Percentiles rank a stretch among this genome's conserved stretches.
phyloP scores from a whole-genome alignment of 306 rosid species.

The Medicago truncatula region MtrunA17r5.0-ANR NC_053042.1:16334501-16335000 shows the following conservation, averaged over 20 bases:
- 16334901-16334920: neutral
- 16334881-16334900: constrained; percentile 15
- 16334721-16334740: neutral
- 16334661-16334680: constrained; percentile 2
- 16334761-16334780: neutral
- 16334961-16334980: too few relatives aligned
- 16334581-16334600: constrained; percentile 2
- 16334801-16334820: neutral
- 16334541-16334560: neutral
- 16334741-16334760: neutral
- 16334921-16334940: neutral
- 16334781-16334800: neutral
- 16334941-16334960: too few relatives aligned
- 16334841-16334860: constrained; percentile 2
- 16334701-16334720: neutral
- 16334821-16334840: constrained; percentile 17
- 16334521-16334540: neutral
- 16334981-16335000: constrained; percentile 14
- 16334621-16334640: neutral
- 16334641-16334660: constrained; percentile 16
- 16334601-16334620: neutral
- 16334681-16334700: too few relatives aligned
- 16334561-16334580: neutral
- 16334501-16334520: neutral
- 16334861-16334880: neutral